Conservation (phyloP, 1,284 basidiomycete species). For the Coniferiporia sulphurascens region DNA sequence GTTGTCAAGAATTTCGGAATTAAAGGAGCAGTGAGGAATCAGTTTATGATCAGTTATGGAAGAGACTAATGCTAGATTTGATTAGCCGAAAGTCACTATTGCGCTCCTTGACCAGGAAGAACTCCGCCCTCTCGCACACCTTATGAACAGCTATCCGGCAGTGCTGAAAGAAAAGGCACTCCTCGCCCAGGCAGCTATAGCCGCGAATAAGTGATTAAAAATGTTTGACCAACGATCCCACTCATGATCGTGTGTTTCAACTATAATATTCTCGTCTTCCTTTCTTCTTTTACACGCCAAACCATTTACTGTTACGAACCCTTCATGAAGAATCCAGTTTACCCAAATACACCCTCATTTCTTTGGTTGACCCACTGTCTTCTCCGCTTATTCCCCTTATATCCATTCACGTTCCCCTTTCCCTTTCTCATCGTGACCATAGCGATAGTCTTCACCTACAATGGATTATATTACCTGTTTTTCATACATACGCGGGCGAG, state of each 20-base stretch:
- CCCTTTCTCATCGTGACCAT: neutral
- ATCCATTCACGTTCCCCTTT: neutral
- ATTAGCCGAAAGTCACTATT: conserved; percentile 77
- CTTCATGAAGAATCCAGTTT: neutral
- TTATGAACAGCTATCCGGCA: conserved; percentile 83
- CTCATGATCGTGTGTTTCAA: neutral
- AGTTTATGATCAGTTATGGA: neutral
- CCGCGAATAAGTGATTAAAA: conserved; percentile 21
- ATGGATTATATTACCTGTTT: neutral
- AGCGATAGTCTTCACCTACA: neutral
- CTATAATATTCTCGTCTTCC: neutral
- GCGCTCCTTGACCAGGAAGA: conserved; percentile 80
- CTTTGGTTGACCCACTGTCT: neutral
- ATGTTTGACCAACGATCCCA: neutral
- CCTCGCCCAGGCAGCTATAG: conserved; percentile 32
- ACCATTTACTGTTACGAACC: neutral
- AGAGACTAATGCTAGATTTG: conserved; percentile 7
- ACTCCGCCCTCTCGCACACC: conserved; percentile 72
- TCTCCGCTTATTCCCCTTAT: neutral
- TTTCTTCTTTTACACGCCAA: neutral
- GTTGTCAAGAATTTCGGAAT: conserved; percentile 75
- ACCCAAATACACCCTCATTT: neutral
- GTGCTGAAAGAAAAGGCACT: conserved; percentile 74
- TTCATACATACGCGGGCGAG: neutral
- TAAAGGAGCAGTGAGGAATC: conserved; percentile 64